A percentile compares a stretch with the other conserved stretches of the same genome.
phyloP scores from a whole-genome alignment of 352 stramenopile species.

The Phytophthora pluvialis region DNA sequence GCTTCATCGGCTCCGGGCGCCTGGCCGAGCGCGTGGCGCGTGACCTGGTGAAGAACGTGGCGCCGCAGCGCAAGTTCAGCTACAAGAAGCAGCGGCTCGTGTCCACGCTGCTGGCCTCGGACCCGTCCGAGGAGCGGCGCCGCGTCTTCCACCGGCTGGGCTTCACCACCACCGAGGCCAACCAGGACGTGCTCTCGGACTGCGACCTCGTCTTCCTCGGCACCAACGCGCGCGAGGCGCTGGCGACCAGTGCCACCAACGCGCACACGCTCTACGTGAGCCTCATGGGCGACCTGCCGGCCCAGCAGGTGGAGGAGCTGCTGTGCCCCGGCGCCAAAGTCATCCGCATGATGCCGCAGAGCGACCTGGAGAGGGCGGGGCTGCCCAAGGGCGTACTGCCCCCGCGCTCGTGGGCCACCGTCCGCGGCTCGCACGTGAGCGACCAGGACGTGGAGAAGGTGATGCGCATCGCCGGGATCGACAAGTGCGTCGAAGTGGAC shows the following conservation, averaged over 20 bases:
- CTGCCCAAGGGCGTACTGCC: slow-evolving; percentile 61
- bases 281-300: slow-evolving; percentile 69
- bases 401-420: slow-evolving; percentile 56
- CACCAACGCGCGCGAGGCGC: slow-evolving; percentile 56
- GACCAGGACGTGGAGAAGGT: slow-evolving; percentile 64
- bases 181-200: slow-evolving; percentile 65
- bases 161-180: slow-evolving; percentile 68
- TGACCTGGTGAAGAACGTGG: slow-evolving; percentile 65
- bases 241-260: slow-evolving; percentile 38
- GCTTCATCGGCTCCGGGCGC: slow-evolving; percentile 75
- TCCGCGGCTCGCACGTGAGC: slow-evolving; percentile 58
- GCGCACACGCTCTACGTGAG: slow-evolving; percentile 71
- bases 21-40: slow-evolving; percentile 70
- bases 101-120: slow-evolving; percentile 67
- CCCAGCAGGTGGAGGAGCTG: slow-evolving; percentile 59
- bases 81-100: slow-evolving; percentile 81
- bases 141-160: slow-evolving; percentile 64
- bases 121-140: slow-evolving; percentile 62
- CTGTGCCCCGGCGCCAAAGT: slow-evolving; percentile 71
- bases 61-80: slow-evolving; percentile 67
- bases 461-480: slow-evolving; percentile 61
- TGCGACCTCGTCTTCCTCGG: slow-evolving; percentile 79
- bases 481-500: slow-evolving; percentile 50
- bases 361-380: slow-evolving; percentile 58
- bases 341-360: slow-evolving; percentile 78